Conservation (phyloP, 2,329 filamentous ascomycete genomes). For the Cytospora mali region DNA sequence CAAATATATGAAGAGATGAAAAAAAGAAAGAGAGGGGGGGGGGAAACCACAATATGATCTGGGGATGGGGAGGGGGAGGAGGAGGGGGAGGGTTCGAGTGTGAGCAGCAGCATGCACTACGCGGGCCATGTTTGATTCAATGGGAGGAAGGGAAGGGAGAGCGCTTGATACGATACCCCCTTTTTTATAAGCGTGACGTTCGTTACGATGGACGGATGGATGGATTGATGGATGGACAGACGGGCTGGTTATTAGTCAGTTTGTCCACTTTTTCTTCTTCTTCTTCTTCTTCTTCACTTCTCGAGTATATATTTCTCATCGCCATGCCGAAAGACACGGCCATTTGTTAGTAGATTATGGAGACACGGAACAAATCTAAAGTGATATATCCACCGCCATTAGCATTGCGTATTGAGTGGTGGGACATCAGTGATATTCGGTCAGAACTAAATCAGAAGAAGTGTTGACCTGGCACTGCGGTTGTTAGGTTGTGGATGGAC, state of each 20-base stretch:
- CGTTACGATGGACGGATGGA: not conserved
- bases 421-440: not conserved
- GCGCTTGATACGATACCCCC: not conserved
- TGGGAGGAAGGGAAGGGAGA: not conserved
- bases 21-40: not conserved
- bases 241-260: no score
- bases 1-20: not conserved
- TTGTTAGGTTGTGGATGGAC: not conserved
- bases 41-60: not conserved
- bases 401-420: not conserved
- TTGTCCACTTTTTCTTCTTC: no score
- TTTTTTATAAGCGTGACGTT: constrained; percentile 4
- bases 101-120: not conserved
- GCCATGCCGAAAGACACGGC: not conserved
- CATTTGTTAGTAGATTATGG: not conserved
- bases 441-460: not conserved
- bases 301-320: constrained; percentile 12
- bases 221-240: not conserved
- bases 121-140: not conserved
- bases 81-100: not conserved
- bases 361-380: not conserved
- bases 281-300: not conserved
- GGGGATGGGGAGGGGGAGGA: not conserved
- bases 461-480: no score
- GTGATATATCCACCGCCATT: not conserved